Evolutionary conservation across 2,329 filamentous ascomycete genomes (phyloP), one percentile per base, ranked within the genome.

Genomic region (Neonectria hederae): DNA sequence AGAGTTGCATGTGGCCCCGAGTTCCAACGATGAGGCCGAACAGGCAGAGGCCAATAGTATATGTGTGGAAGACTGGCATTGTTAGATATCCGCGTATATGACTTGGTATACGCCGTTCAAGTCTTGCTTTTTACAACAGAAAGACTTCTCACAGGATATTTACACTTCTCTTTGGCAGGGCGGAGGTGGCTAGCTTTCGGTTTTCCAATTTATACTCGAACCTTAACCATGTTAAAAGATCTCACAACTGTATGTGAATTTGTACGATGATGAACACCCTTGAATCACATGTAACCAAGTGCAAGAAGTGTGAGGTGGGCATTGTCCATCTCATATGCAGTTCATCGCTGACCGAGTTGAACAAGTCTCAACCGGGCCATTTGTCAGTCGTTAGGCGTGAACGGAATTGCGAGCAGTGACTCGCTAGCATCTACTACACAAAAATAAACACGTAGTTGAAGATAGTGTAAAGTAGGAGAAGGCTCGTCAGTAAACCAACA

Each of bases 1-100:
- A 75, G 79, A 86, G 82, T 70, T 84, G 80, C 82, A 87, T 87
- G 75, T 87, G 84, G 52, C 52, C 59, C n/a, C 53, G 17, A 5
- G 11, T 30, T 9, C 7, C n/a, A 2, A 19, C 24, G 3, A 64
- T 43, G 5, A 48, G 22, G 4, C 9, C 7, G 4, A 51, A 53
- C 14, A 68, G 14, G 52, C 28, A 53, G 14, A 55, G 10, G 13
- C 38, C 38, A 7, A 49, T 19, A 8, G 26, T 22, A n/a, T 21
- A 28, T 1, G 42, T 7, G 19, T 4, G 45, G n/a, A 28, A 45
- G 9, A 26, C 10, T 24, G 40, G 53, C 19, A 49, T 63, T 1
- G n/a, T 38, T 26, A 21, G 28, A 22, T 21, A 42, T 19, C 22
- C 17, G 14, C 2, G 1, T 24, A 28, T 21, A 6, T 17, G 5